These are phyloP conservation scores for Colletotrichum noveboracense DNA, from an alignment of 2,329 filamentous ascomycete species.

Conservation along the genomic window DNA sequence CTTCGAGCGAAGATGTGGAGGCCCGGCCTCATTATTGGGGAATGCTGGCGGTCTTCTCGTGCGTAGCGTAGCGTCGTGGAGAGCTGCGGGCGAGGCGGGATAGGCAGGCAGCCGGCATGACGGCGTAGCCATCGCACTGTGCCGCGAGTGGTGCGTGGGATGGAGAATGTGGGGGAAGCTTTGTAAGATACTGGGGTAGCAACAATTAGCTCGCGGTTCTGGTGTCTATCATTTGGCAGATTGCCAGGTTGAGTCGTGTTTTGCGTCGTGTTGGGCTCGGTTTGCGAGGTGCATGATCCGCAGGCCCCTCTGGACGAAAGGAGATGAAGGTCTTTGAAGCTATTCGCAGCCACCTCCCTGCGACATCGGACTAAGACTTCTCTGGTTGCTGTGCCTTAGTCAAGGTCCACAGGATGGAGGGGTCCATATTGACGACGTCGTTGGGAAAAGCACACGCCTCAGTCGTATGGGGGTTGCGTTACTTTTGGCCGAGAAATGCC, in stretches of 20 bases:
- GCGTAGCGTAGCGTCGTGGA: not conserved
- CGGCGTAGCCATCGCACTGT: not conserved
- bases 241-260: not conserved
- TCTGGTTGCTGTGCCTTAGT: not conserved
- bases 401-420: not conserved
- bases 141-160: not conserved
- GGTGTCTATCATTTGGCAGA: not conserved
- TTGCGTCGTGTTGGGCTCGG: not conserved
- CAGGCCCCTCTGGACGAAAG: constrained; percentile 20
- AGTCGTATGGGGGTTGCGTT: not conserved
- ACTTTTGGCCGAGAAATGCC: not conserved
- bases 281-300: constrained; percentile 19
- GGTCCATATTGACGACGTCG: not conserved
- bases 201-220: not conserved
- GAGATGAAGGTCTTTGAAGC: constrained; percentile 11
- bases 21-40: not conserved
- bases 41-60: not conserved
- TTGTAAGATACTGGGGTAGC: not conserved
- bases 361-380: not conserved
- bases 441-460: not conserved
- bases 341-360: constrained; percentile 19
- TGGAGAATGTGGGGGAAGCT: not conserved
- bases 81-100: not conserved
- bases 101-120: not conserved
- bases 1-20: constrained; percentile 22